Evolutionary conservation across 805 yeast genomes (phyloP).

Genomic region (Metschnikowia amazonensis): DNA sequence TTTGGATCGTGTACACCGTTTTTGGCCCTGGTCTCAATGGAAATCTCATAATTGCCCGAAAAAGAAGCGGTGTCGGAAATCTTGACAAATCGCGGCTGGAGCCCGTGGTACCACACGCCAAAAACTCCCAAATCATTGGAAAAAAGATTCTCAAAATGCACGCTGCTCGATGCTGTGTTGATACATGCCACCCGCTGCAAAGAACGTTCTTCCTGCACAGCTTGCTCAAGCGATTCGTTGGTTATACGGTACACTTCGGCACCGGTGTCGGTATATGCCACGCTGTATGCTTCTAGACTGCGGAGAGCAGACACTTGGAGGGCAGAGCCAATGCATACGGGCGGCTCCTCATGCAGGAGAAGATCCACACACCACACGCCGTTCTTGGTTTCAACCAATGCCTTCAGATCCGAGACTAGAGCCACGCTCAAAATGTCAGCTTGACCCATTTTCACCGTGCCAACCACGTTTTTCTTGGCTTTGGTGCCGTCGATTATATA

Average conservation of each 20-base stretch:
- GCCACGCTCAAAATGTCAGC: conserved; percentile 19
- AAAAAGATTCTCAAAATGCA: conserved; percentile 26
- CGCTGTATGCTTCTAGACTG: conserved; percentile 9
- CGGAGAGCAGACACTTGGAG: conserved; percentile 1
- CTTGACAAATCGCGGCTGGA: conserved; percentile 24
- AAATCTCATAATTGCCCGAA: conserved; percentile 16
- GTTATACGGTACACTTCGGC: conserved; percentile 28
- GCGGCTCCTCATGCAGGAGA: not conserved
- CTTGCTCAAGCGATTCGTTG: conserved; percentile 5
- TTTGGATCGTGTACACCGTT: conserved; percentile 14
- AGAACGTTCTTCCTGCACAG: not conserved
- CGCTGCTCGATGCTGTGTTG: conserved; percentile 1
- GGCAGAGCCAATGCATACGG: not conserved
- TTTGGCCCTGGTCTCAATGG: conserved; percentile 26
- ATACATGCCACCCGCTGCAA: conserved; percentile 2
- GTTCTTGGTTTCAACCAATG: not conserved
- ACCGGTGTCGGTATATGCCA: conserved; percentile 29
- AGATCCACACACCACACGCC: conserved; percentile 6
- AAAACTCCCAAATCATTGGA: conserved; percentile 29
- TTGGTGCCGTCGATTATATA: conserved; percentile 27
- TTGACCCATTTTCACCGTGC: conserved; percentile 21
- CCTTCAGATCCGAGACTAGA: not conserved
- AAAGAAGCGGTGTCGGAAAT: conserved; percentile 15
- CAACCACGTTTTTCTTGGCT: conserved; percentile 24
- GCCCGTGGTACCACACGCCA: conserved; percentile 39